Percentiles rank a stretch among this genome's conserved stretches.
phyloP scores from a whole-genome alignment of 2,329 filamentous ascomycete genomes.

The Thielaviopsis ethacetica region DNA sequence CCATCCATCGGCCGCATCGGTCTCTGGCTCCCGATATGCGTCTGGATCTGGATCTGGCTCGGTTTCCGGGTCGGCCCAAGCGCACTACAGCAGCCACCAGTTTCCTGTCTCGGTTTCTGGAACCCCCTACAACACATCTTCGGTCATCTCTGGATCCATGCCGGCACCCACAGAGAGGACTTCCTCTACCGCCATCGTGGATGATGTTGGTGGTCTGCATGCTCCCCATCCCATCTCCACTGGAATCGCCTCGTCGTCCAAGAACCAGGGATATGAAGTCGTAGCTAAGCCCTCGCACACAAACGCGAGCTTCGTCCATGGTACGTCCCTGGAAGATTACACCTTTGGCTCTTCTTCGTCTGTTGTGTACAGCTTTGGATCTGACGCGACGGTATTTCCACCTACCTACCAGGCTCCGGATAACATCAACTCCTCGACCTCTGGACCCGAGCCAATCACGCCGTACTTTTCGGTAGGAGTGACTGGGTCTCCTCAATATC shows the following conservation, averaged over 20 bases:
- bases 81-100: neutral
- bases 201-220: slow-evolving; percentile 5
- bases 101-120: neutral
- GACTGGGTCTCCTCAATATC: neutral
- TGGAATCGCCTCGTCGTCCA: neutral
- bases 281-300: slow-evolving; percentile 26
- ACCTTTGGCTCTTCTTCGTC: slow-evolving; percentile 14
- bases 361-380: neutral
- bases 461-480: neutral
- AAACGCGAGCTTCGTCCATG: slow-evolving; percentile 37
- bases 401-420: neutral
- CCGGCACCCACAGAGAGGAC: neutral
- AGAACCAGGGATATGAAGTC: slow-evolving; percentile 24
- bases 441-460: neutral
- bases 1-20: neutral
- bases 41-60: neutral
- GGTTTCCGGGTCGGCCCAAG: neutral
- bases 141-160: neutral
- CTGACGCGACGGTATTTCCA: neutral
- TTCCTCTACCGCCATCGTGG: neutral
- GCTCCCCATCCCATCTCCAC: neutral
- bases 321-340: slow-evolving; percentile 16
- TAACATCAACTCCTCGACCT: neutral
- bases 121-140: neutral
- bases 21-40: neutral